Percentiles rank a stretch among this genome's conserved stretches.
Conservation (phyloP, 345 rosid genomes). For the Bruguiera gymnorhiza region DNA sequence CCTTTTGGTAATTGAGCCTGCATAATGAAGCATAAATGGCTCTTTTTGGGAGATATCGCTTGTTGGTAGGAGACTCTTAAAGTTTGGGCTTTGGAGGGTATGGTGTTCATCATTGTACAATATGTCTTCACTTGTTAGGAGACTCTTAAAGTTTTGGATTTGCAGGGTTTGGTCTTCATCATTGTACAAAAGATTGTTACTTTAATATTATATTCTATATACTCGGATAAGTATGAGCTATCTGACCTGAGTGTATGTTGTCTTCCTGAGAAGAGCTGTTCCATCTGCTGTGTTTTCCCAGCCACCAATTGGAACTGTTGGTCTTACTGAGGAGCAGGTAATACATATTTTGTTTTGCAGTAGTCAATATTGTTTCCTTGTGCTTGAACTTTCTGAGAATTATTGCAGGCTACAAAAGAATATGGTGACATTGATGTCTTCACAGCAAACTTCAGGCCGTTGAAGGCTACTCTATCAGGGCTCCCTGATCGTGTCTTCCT, state of each 20-base stretch:
- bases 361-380: conserved; percentile 12
- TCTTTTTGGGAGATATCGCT: neutral
- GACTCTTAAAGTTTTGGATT: neutral
- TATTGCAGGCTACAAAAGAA: conserved; percentile 67
- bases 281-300: conserved; percentile 95
- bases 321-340: conserved; percentile 91
- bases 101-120: neutral
- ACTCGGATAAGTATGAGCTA: neutral
- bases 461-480: conserved; percentile 91
- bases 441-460: conserved; percentile 86
- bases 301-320: conserved; percentile 96
- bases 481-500: conserved; percentile 84
- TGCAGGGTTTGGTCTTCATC: neutral
- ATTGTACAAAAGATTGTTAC: neutral
- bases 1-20: neutral
- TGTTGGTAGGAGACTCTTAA: neutral
- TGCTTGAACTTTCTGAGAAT: conserved; percentile 13
- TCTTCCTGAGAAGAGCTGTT: conserved; percentile 52
- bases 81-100: neutral
- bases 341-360: neutral
- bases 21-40: neutral
- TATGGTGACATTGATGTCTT: conserved; percentile 75
- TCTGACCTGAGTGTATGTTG: conserved; percentile 10
- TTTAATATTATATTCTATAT: neutral
- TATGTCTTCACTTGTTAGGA: neutral